Evolutionary conservation across 2,329 filamentous ascomycete genomes (phyloP).

Genomic region (Phialocephala subalpina): DNA sequence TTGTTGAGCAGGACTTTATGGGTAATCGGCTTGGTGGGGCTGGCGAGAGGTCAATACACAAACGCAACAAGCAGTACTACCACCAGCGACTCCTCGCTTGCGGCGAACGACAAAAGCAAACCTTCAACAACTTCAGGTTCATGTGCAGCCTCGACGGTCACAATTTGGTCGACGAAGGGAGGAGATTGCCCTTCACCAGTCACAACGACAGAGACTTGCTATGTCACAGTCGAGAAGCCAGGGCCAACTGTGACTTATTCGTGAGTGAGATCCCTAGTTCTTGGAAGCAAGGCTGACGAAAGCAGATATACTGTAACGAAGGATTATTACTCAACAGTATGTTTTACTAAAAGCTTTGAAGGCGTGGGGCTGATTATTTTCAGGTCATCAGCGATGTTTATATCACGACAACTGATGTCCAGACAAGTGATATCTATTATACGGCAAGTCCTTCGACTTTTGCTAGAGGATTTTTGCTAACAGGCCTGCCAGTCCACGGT

Average conservation of each 20-base stretch:
- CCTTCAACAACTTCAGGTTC: slow-evolving; percentile 10
- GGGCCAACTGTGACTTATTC: background rate
- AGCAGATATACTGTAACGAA: slow-evolving; percentile 6
- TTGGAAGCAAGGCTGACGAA: background rate
- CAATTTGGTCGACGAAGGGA: slow-evolving; percentile 5
- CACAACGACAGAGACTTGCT: slow-evolving; percentile 4
- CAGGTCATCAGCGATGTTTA: background rate
- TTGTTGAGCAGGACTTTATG: slow-evolving; percentile 28
- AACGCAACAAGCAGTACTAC: slow-evolving; percentile 21
- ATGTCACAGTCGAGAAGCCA: slow-evolving; percentile 9
- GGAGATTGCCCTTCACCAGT: background rate
- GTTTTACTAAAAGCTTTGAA: background rate
- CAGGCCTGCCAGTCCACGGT: background rate
- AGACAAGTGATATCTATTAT: background rate
- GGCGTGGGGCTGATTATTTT: background rate
- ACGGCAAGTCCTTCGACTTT: background rate
- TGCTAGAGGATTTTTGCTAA: background rate
- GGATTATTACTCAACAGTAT: slow-evolving; percentile 11
- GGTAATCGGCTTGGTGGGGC: slow-evolving; percentile 30
- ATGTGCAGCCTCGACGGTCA: slow-evolving; percentile 19
- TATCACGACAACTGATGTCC: background rate
- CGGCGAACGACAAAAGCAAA: background rate
- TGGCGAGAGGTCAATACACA: slow-evolving; percentile 28
- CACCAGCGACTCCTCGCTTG: background rate
- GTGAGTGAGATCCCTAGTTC: background rate